These are phyloP conservation scores for Potentilla sterilis DNA, from an alignment of 306 rosid genomes.

Conservation along the genomic window DNA sequence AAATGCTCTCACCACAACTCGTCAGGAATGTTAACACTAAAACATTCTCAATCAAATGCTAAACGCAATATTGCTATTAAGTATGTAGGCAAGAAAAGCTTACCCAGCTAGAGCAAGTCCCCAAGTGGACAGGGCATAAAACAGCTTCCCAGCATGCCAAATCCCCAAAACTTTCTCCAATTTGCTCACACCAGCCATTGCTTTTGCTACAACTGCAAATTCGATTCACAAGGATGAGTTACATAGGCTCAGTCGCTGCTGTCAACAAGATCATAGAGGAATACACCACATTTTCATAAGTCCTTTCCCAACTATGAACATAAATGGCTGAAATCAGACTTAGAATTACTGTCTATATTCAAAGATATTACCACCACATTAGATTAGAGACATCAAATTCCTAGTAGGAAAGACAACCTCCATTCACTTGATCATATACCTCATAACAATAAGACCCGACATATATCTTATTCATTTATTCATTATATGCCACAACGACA, in stretches of 20 bases:
- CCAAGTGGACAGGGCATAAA: slow-evolving; percentile 86
- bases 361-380: neutral
- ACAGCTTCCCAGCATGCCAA: slow-evolving; percentile 84
- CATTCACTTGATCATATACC: neutral
- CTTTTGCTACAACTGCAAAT: slow-evolving; percentile 67
- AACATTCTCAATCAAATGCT: too few species aligned
- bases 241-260: slow-evolving; percentile 14
- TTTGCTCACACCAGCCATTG: slow-evolving; percentile 63
- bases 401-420: slow-evolving; percentile 6
- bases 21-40: too few species aligned
- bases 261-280: slow-evolving; percentile 3
- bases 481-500: neutral
- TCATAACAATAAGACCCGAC: neutral
- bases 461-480: neutral
- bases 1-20: neutral
- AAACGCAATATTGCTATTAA: neutral
- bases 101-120: slow-evolving; percentile 95
- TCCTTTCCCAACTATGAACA: slow-evolving; percentile 11
- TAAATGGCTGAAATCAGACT: slow-evolving; percentile 1
- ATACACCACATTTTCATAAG: neutral
- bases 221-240: slow-evolving; percentile 20
- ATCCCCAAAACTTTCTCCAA: slow-evolving; percentile 59
- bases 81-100: slow-evolving; percentile 12
- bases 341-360: neutral
- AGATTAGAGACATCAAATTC: slow-evolving; percentile 15